Conservation (phyloP, 768 basidiomycete genomes). For the Leccinum uliginosum region DNA sequence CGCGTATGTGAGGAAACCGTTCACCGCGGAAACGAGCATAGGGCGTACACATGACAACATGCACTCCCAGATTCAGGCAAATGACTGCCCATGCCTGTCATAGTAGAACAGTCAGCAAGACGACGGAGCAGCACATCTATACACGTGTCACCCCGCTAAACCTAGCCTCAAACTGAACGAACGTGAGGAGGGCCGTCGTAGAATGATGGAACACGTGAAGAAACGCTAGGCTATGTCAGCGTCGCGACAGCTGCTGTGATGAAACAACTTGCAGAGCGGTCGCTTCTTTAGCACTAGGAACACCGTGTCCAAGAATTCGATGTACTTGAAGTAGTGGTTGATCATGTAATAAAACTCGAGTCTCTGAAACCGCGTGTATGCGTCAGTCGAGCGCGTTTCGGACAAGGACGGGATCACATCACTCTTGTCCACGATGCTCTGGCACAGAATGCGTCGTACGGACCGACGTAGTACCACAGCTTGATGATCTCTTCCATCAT, state of each 20-base stretch:
- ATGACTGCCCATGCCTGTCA: conserved; percentile 87
- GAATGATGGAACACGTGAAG: conserved; percentile 98
- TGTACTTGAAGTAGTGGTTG: conserved; percentile 97
- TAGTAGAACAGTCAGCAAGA: conserved; percentile 2
- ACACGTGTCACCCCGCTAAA: conserved; percentile 65
- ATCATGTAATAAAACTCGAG: conserved; percentile 95
- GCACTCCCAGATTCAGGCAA: conserved; percentile 79
- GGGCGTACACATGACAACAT: conserved; percentile 90
- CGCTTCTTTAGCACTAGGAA: conserved; percentile 98
- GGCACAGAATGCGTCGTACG: conserved; percentile 73
- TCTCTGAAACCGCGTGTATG: conserved; percentile 41
- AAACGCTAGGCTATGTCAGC: conserved; percentile 56
- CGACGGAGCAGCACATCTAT: neutral
- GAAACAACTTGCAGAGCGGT: conserved; percentile 64
- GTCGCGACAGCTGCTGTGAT: neutral
- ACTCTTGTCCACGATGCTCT: conserved; percentile 80
- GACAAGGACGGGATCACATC: conserved; percentile 26
- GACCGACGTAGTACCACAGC: conserved; percentile 63
- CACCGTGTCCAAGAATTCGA: conserved; percentile 91
- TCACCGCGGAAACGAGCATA: neutral
- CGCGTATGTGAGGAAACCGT: neutral
- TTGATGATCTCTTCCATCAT: conserved; percentile 86
- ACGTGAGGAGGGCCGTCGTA: conserved; percentile 89
- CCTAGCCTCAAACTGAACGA: conserved; percentile 83
- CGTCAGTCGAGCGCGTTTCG: conserved; percentile 2